Evolutionary conservation across 2,329 filamentous ascomycete genomes (phyloP).

Genomic region (Fusarium vanettenii): DNA sequence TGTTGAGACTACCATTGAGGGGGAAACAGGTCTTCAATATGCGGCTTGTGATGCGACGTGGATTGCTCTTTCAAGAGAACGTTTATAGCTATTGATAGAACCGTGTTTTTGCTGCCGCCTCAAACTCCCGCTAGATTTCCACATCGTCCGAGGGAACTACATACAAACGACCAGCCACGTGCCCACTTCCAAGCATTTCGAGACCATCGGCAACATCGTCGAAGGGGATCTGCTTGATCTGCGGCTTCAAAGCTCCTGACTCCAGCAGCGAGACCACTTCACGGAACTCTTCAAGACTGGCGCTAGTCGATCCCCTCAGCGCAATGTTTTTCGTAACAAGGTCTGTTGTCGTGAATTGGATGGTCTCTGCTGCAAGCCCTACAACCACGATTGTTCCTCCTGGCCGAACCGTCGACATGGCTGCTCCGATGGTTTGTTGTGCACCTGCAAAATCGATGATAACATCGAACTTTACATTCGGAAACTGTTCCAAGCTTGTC

Average conservation of each 20-base stretch:
- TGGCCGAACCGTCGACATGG: not conserved
- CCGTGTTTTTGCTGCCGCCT: too few species aligned
- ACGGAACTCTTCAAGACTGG: not conserved
- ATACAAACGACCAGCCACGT: not conserved
- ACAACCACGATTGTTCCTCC: not conserved
- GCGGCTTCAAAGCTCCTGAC: not conserved
- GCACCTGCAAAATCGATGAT: not conserved
- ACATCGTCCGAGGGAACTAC: not conserved
- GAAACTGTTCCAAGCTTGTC: not conserved
- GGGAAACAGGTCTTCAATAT: not conserved
- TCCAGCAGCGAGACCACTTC: not conserved
- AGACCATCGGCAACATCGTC: not conserved
- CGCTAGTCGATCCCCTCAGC: not conserved
- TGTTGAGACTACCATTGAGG: not conserved
- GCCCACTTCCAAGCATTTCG: not conserved
- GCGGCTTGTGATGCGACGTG: not conserved
- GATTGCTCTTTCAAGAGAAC: not conserved
- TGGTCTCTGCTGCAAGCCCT: not conserved
- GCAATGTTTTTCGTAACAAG: not conserved
- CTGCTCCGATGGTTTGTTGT: not conserved
- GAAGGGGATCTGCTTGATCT: not conserved
- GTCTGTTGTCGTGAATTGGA: not conserved
- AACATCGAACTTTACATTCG: not conserved
- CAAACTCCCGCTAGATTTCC: not conserved
- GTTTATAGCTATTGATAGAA: not conserved